Percentiles rank a stretch among this genome's conserved stretches.
Conservation (phyloP, 129 eudicot species). For the Chrysanthemum lavandulifolium region DNA sequence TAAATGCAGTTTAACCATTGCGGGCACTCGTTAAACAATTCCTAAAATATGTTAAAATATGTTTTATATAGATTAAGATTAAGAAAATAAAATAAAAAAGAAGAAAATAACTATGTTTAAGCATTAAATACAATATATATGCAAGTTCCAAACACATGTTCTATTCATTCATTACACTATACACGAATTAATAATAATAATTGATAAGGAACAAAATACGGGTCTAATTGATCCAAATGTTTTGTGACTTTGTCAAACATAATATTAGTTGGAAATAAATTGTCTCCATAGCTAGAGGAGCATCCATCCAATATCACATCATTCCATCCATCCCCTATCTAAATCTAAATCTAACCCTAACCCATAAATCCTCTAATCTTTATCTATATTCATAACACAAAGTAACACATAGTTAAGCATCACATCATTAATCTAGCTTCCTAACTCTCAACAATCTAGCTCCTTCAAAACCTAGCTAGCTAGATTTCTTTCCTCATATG, state of each 20-base stretch:
- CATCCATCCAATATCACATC: conserved; percentile 19
- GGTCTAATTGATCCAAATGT: conserved; percentile 20
- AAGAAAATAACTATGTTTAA: no score
- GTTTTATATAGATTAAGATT: no score
- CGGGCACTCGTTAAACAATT: no score
- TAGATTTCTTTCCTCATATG: neutral
- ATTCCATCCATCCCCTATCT: conserved; percentile 28
- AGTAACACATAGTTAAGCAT: conserved; percentile 10
- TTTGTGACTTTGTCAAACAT: neutral
- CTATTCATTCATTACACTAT: no score
- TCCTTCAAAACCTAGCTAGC: conserved; percentile 22
- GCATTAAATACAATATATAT: no score
- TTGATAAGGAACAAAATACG: conserved; percentile 15
- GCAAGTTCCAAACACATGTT: no score
- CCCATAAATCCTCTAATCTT: conserved; percentile 40
- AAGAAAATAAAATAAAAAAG: no score
- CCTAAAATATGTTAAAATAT: no score
- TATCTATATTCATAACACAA: conserved; percentile 28
- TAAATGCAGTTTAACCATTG: no score
- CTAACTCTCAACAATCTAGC: conserved; percentile 35
- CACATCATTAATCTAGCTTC: conserved; percentile 26
- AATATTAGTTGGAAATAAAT: conserved; percentile 2
- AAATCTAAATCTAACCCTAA: conserved; percentile 42
- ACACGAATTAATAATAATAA: neutral
- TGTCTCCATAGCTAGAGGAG: conserved; percentile 8